Base-by-base conservation (phyloP, 1,139 yeast species). In the Candida albicans region DNA sequence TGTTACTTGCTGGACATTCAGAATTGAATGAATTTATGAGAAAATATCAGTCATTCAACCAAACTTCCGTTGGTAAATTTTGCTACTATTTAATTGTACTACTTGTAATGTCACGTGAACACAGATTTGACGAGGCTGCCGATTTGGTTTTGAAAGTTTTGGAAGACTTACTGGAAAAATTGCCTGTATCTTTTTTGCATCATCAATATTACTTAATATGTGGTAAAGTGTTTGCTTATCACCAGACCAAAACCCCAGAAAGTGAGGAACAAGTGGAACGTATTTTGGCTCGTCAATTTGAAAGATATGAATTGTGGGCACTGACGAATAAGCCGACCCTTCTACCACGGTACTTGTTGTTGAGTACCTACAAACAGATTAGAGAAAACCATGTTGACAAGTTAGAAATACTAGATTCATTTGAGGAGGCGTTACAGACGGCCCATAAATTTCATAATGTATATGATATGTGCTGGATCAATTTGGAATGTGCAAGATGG, bases 401-500 rank as follows among this genome's bases (percentile, higher is more conserved):
- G 18, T 57, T 79, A 32, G 67, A 62, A 22, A 61, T 70, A 2
- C 55, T 79, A 12, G 82, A 78, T 46, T 51, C 62, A 12, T 79
- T 72, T 54, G 80, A 77, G 47, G 73, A 66, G 33, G 75, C 82
- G 0, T 64, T 77, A 15, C 73, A 68, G 18, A 43, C 49, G 3
- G 75, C 79, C 1, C 55, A 59, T 12, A 52, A 53, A 12, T 50
- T 57, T 30, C 64, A 65, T 3, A 56, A 64, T 27, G 58, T 65
- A 53, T 62, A 67, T 32, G 81, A 75, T 42, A 68, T 67, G 4
- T 81, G 77, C 1, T 56, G 72, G 51, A 67, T 68, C 4, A 64
- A 70, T 47, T 71, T 72, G 39, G 59, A 73, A 15, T 77, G 82
- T 58, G 80, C 76, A 2, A 59, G 58, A 12, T 78, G 80, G 79